Evolutionary conservation across 23 red algal genomes (phyloP).

Genomic region (Gracilaria domingensis): DNA sequence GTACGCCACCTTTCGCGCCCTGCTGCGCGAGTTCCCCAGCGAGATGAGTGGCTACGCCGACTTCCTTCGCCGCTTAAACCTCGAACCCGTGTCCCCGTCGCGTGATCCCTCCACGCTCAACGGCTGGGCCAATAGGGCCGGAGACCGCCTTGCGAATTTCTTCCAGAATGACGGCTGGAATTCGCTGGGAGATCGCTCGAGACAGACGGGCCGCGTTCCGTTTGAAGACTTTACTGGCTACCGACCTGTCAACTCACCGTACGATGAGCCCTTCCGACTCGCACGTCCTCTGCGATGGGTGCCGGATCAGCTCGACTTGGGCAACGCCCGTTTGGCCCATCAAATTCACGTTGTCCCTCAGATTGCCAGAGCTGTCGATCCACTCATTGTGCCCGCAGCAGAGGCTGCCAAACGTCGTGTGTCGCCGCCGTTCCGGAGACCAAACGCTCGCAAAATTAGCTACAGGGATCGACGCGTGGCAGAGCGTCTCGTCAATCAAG

Average conservation of each 20-base stretch:
- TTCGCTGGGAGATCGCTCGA: constrained; percentile 42
- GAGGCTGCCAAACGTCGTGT: background rate
- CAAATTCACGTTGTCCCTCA: constrained; percentile 61
- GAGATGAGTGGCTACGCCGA: constrained; percentile 10
- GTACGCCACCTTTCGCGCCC: constrained; percentile 17
- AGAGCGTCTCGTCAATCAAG: background rate
- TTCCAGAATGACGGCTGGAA: constrained; percentile 68
- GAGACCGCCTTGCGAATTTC: constrained; percentile 3
- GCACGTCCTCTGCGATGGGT: constrained; percentile 46
- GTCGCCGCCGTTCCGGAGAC: constrained; percentile 1
- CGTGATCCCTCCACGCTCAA: constrained; percentile 22
- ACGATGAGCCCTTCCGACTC: background rate
- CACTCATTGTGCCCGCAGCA: constrained; percentile 18
- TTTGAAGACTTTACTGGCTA: constrained; percentile 42
- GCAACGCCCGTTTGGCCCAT: background rate
- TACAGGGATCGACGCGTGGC: background rate
- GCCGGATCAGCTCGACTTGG: constrained; percentile 17
- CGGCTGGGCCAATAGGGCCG: constrained; percentile 46
- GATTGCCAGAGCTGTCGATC: background rate
- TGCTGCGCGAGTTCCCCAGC: constrained; percentile 35
- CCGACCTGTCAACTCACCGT: constrained; percentile 34
- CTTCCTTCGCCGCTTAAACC: background rate
- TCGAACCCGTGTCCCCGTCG: constrained; percentile 4
- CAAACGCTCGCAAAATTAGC: background rate
- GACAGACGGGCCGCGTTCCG: constrained; percentile 5